These are phyloP conservation scores for Septoria linicola DNA, from an alignment of 2,329 filamentous ascomycete species.

Conservation along the genomic window DNA sequence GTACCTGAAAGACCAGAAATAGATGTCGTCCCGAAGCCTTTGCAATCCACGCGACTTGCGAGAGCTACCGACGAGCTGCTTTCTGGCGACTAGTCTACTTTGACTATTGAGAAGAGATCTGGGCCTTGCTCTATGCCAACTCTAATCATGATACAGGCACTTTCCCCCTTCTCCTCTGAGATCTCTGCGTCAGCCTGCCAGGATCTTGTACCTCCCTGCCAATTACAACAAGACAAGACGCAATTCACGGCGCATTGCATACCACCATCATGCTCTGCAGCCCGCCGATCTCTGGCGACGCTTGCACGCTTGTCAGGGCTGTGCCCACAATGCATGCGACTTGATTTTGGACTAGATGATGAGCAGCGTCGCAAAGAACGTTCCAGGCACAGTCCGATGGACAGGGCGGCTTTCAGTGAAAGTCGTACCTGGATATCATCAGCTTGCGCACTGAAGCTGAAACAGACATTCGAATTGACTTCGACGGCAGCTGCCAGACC, in stretches of 20 bases:
- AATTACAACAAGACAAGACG: slow-evolving; percentile 1
- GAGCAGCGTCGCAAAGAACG: no score
- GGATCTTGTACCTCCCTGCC: not conserved
- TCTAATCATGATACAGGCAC: not conserved
- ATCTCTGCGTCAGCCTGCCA: not conserved
- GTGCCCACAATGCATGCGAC: no score
- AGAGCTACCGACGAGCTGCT: not conserved
- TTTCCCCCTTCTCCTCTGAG: not conserved
- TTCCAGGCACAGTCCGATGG: no score
- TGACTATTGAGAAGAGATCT: not conserved
- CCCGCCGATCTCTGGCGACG: not conserved
- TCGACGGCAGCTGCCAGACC: no score
- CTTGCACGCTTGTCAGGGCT: slow-evolving; percentile 2
- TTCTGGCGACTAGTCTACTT: not conserved
- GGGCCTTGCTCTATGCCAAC: not conserved
- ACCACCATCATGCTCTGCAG: not conserved
- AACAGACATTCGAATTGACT: no score
- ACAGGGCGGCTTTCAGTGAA: no score
- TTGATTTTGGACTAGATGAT: no score
- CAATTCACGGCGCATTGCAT: not conserved
- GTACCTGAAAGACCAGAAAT: not conserved
- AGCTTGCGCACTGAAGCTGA: no score
- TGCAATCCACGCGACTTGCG: not conserved
- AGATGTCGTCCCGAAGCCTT: not conserved
- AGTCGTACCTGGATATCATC: no score